Percentiles rank a stretch among this genome's conserved stretches.
These are phyloP conservation scores for Solanum sitiens DNA, from an alignment of 257 asterid species.

Conservation along the genomic window DNA sequence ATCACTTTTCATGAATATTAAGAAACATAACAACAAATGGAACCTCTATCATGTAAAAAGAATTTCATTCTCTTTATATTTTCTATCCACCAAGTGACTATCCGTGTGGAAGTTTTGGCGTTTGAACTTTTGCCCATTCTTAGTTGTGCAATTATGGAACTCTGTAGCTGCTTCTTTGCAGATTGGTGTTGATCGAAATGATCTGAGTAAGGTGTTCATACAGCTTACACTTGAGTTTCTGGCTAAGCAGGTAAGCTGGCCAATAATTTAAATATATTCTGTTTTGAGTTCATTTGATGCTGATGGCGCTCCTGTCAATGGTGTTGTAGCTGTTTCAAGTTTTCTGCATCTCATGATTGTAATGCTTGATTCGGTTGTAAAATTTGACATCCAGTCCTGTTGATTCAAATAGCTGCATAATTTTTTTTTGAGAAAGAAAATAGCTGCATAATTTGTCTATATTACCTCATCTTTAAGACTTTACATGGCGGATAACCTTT, in stretches of 20 bases:
- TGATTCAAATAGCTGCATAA: neutral
- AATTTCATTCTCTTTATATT: neutral
- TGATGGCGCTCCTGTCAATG: neutral
- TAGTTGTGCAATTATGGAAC: constrained; percentile 3
- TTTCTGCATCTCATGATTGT: neutral
- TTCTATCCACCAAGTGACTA: neutral
- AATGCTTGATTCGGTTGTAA: neutral
- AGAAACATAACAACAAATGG: neutral
- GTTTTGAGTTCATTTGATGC: neutral
- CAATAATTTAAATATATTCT: neutral
- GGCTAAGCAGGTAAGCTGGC: constrained; percentile 63
- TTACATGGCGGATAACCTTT: neutral
- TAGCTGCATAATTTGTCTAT: neutral
- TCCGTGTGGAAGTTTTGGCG: neutral
- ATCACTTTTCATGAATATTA: neutral
- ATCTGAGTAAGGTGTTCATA: constrained; percentile 62
- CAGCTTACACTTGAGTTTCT: constrained; percentile 90
- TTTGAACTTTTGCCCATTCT: neutral
- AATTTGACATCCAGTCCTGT: neutral
- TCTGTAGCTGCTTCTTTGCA: constrained; percentile 23
- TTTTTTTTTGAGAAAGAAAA: neutral
- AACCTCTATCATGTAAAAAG: neutral
- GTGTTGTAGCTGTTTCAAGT: neutral
- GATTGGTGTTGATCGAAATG: constrained; percentile 72
- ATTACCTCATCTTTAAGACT: neutral